Evolutionary conservation across 495 filamentous ascomycete genomes (phyloP).

Genomic region (Cercophora sp.): DNA sequence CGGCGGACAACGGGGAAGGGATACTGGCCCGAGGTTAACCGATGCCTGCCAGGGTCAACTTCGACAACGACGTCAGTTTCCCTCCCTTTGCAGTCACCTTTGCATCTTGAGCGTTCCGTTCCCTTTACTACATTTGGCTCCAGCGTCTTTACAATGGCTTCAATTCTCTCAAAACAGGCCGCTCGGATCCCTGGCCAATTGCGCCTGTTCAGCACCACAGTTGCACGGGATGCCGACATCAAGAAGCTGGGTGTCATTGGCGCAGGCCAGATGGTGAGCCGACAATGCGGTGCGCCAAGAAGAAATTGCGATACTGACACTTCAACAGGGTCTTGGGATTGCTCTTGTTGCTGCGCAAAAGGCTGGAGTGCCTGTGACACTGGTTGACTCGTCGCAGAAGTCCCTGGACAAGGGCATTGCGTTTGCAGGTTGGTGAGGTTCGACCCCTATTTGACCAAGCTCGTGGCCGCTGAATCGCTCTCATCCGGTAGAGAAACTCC

Average conservation of each 20-base stretch:
- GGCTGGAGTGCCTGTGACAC: constrained; percentile 76
- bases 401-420: constrained; percentile 88
- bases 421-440: constrained; percentile 66
- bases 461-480: neutral
- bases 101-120: no score
- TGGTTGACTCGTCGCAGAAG: constrained; percentile 80
- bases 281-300: neutral
- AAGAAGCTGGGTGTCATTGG: constrained; percentile 90
- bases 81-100: no score
- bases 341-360: constrained; percentile 88
- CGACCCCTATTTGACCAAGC: neutral
- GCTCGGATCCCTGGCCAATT: constrained; percentile 33
- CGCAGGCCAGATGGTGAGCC: constrained; percentile 88
- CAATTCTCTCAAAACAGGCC: constrained; percentile 30
- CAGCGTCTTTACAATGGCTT: no score
- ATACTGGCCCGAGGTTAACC: constrained; percentile 39
- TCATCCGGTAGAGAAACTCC: constrained; percentile 65
- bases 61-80: neutral
- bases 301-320: neutral
- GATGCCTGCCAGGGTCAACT: constrained; percentile 8
- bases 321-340: constrained; percentile 83
- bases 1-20: neutral
- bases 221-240: constrained; percentile 60
- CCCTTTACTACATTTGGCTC: no score
- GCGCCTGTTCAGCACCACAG: constrained; percentile 52